Evolutionary conservation across 176 grass and related monocot species (phyloP), one percentile per base, ranked within the genome.

Genomic region (Tuctoria greenei): DNA sequence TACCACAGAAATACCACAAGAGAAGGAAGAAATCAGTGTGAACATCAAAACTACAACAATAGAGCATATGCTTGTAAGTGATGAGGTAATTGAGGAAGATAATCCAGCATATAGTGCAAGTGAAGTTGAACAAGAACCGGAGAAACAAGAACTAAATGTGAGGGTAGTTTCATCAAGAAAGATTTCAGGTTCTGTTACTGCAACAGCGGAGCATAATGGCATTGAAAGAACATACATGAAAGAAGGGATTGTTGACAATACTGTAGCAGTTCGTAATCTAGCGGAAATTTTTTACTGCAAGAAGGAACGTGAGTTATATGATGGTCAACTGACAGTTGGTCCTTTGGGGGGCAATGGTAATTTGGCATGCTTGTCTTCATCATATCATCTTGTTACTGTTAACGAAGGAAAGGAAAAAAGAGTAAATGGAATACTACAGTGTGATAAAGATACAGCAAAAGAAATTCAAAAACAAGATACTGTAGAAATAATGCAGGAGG

Each of bases 1-100:
- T 28, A 54, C 0, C 46, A 64, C 20, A 47, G 44, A 76, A 26
- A 71, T 55, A 64, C 4, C 12, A 71, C 45, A 74, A 74, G 61
- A 62, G 51, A 44, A 78, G 59, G 67, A 78, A 61, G 18, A 83
- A 61, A 87, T 83, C 7, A n/a, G n/a, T n/a, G n/a, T n/a, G n/a
- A n/a, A n/a, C n/a, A 73, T 16, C 35, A 73, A 54, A 61, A 79
- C 52, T 36, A 3, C 6, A 79, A 46, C 24, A 54, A 52, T 28
- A 83, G 55, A 79, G 25, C 10, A 7, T 38, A 23, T 67, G 74
- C 10, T 20, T 67, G 51, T 10, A 61, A 73, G 18, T 49, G 62
- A 31, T 45, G 68, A 74, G 14, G 51, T 50, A 61, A 27, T 38
- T n/a, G 51, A 73, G 4, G 73, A 82, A 37, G 61, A 73, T 39